These are phyloP conservation scores for Fagopyrum homotropicum DNA, from an alignment of 148 eudicot genomes.

Conservation along the genomic window DNA sequence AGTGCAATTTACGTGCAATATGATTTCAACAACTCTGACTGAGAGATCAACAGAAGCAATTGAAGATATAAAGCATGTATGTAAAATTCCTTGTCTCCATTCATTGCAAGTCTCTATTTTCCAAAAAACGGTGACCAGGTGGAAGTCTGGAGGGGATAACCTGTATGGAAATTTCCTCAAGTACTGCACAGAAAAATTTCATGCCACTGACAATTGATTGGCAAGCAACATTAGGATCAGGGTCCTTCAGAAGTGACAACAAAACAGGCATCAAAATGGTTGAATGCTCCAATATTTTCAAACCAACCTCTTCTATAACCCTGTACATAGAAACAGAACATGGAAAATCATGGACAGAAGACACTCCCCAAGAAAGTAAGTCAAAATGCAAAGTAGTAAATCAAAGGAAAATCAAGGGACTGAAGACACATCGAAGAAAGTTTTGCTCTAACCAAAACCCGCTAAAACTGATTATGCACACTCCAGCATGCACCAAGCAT, in stretches of 20 bases:
- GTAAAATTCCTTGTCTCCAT: background rate
- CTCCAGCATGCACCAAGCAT: too few relatives aligned
- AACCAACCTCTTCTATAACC: conserved; percentile 64
- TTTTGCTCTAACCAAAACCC: too few relatives aligned
- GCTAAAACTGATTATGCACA: too few relatives aligned
- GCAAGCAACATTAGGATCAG: conserved; percentile 42
- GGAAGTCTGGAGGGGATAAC: conserved; percentile 27
- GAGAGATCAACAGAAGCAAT: too few relatives aligned
- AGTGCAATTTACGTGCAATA: too few relatives aligned
- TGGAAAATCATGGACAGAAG: background rate
- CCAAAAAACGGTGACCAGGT: background rate
- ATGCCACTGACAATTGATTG: conserved; percentile 61
- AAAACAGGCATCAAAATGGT: conserved; percentile 47
- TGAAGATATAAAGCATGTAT: too few relatives aligned
- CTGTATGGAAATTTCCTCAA: conserved; percentile 75
- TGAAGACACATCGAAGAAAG: too few relatives aligned
- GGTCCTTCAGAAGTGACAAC: conserved; percentile 47
- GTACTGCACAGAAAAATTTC: conserved; percentile 47
- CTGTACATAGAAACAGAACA: conserved; percentile 24
- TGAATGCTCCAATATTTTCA: conserved; percentile 51
- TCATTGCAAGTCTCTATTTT: background rate
- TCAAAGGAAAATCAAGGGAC: too few relatives aligned
- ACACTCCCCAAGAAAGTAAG: background rate
- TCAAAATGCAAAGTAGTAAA: background rate
- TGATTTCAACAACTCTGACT: too few relatives aligned